Base-by-base conservation (phyloP, 169 alveolate genomes). In the Plasmodium inui region DNA sequence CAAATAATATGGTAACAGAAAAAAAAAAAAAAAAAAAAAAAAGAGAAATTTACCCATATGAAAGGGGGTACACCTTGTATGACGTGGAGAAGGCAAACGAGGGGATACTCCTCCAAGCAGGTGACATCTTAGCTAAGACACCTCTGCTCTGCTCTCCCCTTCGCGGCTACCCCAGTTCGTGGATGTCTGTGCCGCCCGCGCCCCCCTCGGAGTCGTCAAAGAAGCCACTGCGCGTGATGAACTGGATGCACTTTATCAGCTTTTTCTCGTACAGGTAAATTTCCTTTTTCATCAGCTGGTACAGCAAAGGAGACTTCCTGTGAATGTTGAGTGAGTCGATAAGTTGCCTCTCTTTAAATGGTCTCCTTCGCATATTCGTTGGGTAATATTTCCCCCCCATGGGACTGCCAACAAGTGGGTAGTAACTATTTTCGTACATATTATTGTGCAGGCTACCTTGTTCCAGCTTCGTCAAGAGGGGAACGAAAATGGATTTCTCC, bases 241-340 rank as follows among this genome's bases (percentile, higher is more conserved):
- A 91, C 55, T 80, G 81, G 14, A 91, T 91, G 46, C 92, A 91
- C 17, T 44, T 39, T 72, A 91, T 91, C 50, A 91, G 78, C 61
- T 67, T 91, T 22, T 91, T 39, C 76, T 91, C 95, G 53, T 91
- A 91, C 37, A 22, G 39, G 55, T 81, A 71, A 70, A 91, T 91
- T 30, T 91, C 95, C 73, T 91, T 82, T 82, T 82, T 91, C 95
- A 91, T 81, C 74, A 91, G 80, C 19, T 91, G 95, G 74, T 91
- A 91, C 37, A 91, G 30, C 61, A 91, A 76, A 9, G 95, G 95
- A n/a, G 95, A 8, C 8, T 44, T 81, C 74, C 76, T 91, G 67
- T 91, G 95, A 53, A 91, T 81, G 14, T 91, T 91, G 50, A 91
- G 83, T 1, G 95, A 17, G 44, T 91, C 95, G 22, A 91, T 91